Conservation (phyloP, 2,329 filamentous ascomycete genomes). For the Stachybotrys elegans region DNA sequence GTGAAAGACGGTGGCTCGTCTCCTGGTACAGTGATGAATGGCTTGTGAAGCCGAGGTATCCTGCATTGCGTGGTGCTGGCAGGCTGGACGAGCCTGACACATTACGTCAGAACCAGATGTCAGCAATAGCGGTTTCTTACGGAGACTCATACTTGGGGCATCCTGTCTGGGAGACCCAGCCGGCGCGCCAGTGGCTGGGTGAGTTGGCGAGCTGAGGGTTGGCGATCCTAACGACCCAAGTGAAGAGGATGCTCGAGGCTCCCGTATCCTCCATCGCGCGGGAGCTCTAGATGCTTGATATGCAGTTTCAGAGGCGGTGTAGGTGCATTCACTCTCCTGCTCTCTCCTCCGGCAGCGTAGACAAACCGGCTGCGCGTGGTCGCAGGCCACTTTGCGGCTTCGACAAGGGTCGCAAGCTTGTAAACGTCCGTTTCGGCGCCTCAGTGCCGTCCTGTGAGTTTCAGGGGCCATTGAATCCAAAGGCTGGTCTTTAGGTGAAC, state of each 20-base stretch:
- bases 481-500: neutral
- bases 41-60: conserved; percentile 41
- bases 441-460: neutral
- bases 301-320: neutral
- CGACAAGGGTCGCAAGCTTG: conserved; percentile 11
- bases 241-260: neutral
- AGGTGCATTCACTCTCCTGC: conserved; percentile 6
- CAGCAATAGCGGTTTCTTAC: neutral
- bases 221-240: neutral
- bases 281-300: neutral
- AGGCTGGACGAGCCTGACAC: neutral
- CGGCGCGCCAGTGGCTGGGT: neutral
- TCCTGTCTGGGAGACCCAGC: neutral
- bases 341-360: conserved; percentile 20
- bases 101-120: too few relatives aligned
- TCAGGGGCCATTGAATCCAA: neutral
- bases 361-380: conserved; percentile 29
- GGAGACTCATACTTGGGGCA: neutral
- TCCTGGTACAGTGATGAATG: conserved; percentile 37
- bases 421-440: conserved; percentile 9
- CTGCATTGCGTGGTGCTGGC: conserved; percentile 9
- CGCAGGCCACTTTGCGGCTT: conserved; percentile 21
- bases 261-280: neutral
- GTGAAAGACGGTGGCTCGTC: conserved; percentile 32
- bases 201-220: neutral